These are phyloP conservation scores for Globisporangium iwayamae DNA, from an alignment of 352 stramenopile species.

Conservation along the genomic window DNA sequence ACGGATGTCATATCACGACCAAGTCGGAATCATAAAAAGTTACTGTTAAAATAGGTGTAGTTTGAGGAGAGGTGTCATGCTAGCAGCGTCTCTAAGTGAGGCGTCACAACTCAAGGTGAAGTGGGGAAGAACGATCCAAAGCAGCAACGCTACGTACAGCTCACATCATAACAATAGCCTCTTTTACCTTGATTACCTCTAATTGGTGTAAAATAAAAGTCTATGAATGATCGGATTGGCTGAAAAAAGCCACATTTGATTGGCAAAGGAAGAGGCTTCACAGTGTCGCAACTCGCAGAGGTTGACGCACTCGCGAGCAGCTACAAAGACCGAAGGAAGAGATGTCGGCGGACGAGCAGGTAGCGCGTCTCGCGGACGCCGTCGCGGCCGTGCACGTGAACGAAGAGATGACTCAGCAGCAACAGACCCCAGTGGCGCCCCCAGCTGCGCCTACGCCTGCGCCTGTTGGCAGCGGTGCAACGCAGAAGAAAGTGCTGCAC, in stretches of 20 bases:
- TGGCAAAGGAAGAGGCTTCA: slow-evolving; percentile 28
- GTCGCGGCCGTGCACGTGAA: not conserved
- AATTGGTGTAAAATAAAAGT: not conserved
- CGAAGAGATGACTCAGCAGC: not conserved
- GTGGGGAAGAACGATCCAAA: slow-evolving; percentile 8
- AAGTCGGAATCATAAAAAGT: not conserved
- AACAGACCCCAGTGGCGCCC: not conserved
- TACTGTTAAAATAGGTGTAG: not conserved
- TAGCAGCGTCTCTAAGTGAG: not conserved
- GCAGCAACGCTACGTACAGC: slow-evolving; percentile 23
- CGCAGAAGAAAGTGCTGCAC: slow-evolving; percentile 68
- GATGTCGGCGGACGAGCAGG: slow-evolving; percentile 14
- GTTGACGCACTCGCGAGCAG: not conserved
- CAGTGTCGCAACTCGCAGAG: not conserved
- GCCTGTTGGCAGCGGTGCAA: slow-evolving; percentile 1
- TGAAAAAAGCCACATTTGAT: slow-evolving; percentile 27
- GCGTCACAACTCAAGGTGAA: not conserved
- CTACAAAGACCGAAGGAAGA: not conserved
- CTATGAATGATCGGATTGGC: slow-evolving; percentile 24
- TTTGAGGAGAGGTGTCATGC: slow-evolving; percentile 5
- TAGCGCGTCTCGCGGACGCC: slow-evolving; percentile 11
- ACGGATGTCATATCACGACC: slow-evolving; percentile 10
- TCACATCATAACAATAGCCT: not conserved
- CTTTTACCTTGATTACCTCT: not conserved
- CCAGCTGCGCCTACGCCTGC: slow-evolving; percentile 4